phyloP scores from a whole-genome alignment of 768 basidiomycete genomes.

The Rickenella mellea region DNA sequence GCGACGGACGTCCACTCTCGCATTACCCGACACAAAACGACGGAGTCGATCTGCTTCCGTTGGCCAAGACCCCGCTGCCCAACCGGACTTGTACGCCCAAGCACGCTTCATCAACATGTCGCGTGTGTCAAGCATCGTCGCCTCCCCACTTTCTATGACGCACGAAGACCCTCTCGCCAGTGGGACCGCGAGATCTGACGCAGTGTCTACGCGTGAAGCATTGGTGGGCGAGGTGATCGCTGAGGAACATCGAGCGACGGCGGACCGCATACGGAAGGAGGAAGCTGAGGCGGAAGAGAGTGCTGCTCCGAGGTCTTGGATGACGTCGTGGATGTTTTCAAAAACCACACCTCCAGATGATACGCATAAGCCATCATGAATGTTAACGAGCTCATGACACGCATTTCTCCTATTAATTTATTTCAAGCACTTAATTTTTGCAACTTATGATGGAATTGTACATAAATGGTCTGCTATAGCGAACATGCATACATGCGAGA shows the following conservation, averaged over 20 bases:
- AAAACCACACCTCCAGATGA: neutral
- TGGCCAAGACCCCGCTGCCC: slow-evolving; percentile 15
- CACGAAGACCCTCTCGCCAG: slow-evolving; percentile 10
- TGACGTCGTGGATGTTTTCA: slow-evolving; percentile 57
- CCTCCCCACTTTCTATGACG: neutral
- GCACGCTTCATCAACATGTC: slow-evolving; percentile 24
- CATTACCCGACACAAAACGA: neutral
- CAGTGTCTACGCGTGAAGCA: slow-evolving; percentile 49
- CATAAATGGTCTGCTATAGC: too few species aligned
- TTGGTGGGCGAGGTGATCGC: slow-evolving; percentile 61
- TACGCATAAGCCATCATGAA: too few species aligned
- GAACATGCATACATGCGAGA: too few species aligned
- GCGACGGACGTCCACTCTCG: neutral
- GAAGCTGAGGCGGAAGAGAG: slow-evolving; percentile 35
- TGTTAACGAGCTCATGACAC: too few species aligned
- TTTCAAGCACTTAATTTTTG: too few species aligned
- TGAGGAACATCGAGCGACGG: slow-evolving; percentile 53
- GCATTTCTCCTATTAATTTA: too few species aligned
- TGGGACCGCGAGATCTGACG: slow-evolving; percentile 25
- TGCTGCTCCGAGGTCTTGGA: slow-evolving; percentile 43
- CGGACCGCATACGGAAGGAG: slow-evolving; percentile 45
- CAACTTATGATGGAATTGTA: too few species aligned
- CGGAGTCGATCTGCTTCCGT: too few species aligned
- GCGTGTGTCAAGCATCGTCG: slow-evolving; percentile 4
- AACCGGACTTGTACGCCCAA: slow-evolving; percentile 36